These are phyloP conservation scores for Rhodomyrtus psidioides DNA, from an alignment of 441 rosid genomes.

Conservation along the genomic window DNA sequence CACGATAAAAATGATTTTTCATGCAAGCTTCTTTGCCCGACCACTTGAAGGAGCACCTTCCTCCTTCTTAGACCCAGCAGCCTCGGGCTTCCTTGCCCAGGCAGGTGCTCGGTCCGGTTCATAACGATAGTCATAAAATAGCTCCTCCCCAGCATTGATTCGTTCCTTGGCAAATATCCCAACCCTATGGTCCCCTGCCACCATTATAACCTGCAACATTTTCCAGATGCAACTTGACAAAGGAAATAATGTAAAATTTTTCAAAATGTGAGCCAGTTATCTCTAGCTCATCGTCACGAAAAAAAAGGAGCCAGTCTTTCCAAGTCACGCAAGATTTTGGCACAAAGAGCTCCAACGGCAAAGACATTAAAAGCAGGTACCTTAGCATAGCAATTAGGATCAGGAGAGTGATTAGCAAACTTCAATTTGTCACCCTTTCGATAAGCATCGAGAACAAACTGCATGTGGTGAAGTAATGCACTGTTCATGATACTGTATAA, in stretches of 20 bases:
- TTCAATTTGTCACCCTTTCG: constrained; percentile 97
- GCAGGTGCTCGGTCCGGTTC: constrained; percentile 96
- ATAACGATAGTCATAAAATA: constrained; percentile 91
- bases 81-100: constrained; percentile 97
- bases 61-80: constrained; percentile 77
- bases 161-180: constrained; percentile 97
- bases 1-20: constrained; percentile 18
- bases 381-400: constrained; percentile 97
- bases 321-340: not conserved
- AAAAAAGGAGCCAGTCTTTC: not conserved
- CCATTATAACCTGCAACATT: constrained; percentile 83
- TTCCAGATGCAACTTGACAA: not conserved
- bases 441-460: constrained; percentile 98
- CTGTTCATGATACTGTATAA: not conserved
- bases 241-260: not conserved
- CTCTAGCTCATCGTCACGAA: not conserved
- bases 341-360: not conserved
- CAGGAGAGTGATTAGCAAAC: constrained; percentile 97
- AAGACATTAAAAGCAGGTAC: constrained; percentile 22
- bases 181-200: constrained; percentile 94
- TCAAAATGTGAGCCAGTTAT: not conserved
- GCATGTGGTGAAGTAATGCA: constrained; percentile 16
- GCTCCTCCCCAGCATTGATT: constrained; percentile 84
- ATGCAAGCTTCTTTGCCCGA: constrained; percentile 96
- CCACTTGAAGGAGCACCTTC: constrained; percentile 75